Percentiles rank a stretch among this genome's conserved stretches.
These are phyloP conservation scores for Cutaneotrichosporon curvatum DNA, from an alignment of 1,284 basidiomycete genomes.

Conservation along the genomic window DNA sequence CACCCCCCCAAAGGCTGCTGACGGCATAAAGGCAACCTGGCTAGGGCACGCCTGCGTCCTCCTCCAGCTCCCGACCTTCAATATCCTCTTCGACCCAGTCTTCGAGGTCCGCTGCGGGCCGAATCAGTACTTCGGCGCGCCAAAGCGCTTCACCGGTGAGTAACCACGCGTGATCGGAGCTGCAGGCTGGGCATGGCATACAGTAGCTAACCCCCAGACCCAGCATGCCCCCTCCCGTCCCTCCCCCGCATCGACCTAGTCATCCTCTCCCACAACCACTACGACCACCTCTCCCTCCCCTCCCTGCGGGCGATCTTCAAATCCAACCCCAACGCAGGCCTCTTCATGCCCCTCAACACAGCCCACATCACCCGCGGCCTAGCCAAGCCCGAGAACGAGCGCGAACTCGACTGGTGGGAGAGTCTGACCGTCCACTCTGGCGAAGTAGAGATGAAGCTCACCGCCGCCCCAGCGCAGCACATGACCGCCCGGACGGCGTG, in stretches of 20 bases:
- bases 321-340: conserved; percentile 48
- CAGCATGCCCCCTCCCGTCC: conserved; percentile 48
- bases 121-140: conserved; percentile 53
- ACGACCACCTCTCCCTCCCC: conserved; percentile 58
- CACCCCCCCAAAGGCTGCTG: conserved; percentile 15
- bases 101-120: conserved; percentile 60
- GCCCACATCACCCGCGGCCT: conserved; percentile 49
- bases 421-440: conserved; percentile 22
- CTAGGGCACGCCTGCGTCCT: conserved; percentile 65
- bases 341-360: conserved; percentile 61
- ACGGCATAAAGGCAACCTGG: conserved; percentile 59
- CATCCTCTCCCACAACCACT: conserved; percentile 60
- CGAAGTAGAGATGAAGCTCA: conserved; percentile 22
- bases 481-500: conserved; percentile 50
- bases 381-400: conserved; percentile 35
- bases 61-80: conserved; percentile 55
- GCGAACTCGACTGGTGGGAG: conserved; percentile 68
- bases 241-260: conserved; percentile 61
- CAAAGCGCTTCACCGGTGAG: conserved; percentile 53
- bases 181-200: neutral
- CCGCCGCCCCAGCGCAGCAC: conserved; percentile 49
- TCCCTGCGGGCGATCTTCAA: conserved; percentile 50
- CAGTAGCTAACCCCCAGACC: neutral
- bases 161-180: too few relatives aligned
- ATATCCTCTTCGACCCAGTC: conserved; percentile 67